Evolutionary conservation across 768 basidiomycete genomes (phyloP).

Genomic region (Dioszegia hungarica): DNA sequence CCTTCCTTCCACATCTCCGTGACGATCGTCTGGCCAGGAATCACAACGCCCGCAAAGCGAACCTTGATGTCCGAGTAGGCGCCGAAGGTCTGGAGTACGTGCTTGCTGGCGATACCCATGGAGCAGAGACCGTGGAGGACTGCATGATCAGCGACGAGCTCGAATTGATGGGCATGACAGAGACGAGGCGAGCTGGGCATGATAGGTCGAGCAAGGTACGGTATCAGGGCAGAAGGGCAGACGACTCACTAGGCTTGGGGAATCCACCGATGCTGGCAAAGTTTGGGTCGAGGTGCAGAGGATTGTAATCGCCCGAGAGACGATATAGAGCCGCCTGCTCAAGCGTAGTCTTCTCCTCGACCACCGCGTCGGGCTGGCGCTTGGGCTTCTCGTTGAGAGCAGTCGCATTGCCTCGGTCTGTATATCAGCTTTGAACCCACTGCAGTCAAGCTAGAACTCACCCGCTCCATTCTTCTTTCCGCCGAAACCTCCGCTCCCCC

Average conservation of each 20-base stretch:
- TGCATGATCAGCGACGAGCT: too few relatives aligned
- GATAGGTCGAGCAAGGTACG: background rate
- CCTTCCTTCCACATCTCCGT: constrained; percentile 99
- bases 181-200: too few relatives aligned
- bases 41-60: constrained; percentile 87
- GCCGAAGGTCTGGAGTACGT: constrained; percentile 82
- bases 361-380: constrained; percentile 73
- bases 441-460: constrained; percentile 49
- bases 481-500: constrained; percentile 93
- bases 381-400: constrained; percentile 75
- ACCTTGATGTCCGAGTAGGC: constrained; percentile 90
- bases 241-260: constrained; percentile 63
- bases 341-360: constrained; percentile 79
- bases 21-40: constrained; percentile 88
- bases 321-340: constrained; percentile 89
- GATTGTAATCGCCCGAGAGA: constrained; percentile 85
- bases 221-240: background rate
- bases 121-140: constrained; percentile 67
- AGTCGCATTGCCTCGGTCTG: constrained; percentile 85
- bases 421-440: background rate
- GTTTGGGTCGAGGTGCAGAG: constrained; percentile 84
- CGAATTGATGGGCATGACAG: too few relatives aligned
- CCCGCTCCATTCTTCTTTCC: constrained; percentile 80
- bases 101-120: constrained; percentile 89
- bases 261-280: constrained; percentile 96